Percentiles rank a stretch among this genome's conserved stretches.
Evolutionary conservation across 176 grass and related monocot species (phyloP).

Genomic region (Lolium perenne): DNA sequence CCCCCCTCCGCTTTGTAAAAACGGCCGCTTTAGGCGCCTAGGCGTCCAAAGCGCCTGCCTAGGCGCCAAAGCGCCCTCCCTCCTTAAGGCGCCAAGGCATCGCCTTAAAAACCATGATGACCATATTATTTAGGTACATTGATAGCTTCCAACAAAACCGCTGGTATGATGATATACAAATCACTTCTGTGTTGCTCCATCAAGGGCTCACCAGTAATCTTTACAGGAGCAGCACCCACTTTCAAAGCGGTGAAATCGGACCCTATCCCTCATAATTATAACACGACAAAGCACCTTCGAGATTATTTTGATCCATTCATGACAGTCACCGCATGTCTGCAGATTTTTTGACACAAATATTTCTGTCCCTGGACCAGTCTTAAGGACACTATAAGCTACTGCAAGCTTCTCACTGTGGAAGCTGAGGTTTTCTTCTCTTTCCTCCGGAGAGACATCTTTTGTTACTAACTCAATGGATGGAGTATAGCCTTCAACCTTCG

Average conservation of each 20-base stretch:
- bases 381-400: slow-evolving; percentile 67
- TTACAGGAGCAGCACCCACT: slow-evolving; percentile 72
- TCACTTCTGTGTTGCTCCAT: slow-evolving; percentile 33
- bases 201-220: slow-evolving; percentile 67
- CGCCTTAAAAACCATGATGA: background rate
- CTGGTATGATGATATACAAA: slow-evolving; percentile 17
- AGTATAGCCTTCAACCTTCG: slow-evolving; percentile 64
- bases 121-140: slow-evolving; percentile 5
- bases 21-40: too few relatives aligned
- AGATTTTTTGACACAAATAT: slow-evolving; percentile 79
- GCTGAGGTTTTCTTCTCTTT: slow-evolving; percentile 73
- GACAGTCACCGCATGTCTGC: slow-evolving; percentile 70
- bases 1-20: too few relatives aligned
- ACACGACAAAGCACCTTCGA: slow-evolving; percentile 64
- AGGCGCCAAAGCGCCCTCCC: too few relatives aligned
- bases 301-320: slow-evolving; percentile 76
- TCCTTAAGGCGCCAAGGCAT: too few relatives aligned
- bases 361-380: slow-evolving; percentile 64
- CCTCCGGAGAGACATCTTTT: slow-evolving; percentile 75
- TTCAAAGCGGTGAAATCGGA: slow-evolving; percentile 76
- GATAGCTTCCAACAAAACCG: background rate
- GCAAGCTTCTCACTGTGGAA: slow-evolving; percentile 77
- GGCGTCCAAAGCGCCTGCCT: too few relatives aligned
- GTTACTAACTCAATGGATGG: slow-evolving; percentile 64
- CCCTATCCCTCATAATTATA: slow-evolving; percentile 71